Evolutionary conservation across 2,329 filamentous ascomycete species (phyloP).

Genomic region (Sphaerulina musiva): DNA sequence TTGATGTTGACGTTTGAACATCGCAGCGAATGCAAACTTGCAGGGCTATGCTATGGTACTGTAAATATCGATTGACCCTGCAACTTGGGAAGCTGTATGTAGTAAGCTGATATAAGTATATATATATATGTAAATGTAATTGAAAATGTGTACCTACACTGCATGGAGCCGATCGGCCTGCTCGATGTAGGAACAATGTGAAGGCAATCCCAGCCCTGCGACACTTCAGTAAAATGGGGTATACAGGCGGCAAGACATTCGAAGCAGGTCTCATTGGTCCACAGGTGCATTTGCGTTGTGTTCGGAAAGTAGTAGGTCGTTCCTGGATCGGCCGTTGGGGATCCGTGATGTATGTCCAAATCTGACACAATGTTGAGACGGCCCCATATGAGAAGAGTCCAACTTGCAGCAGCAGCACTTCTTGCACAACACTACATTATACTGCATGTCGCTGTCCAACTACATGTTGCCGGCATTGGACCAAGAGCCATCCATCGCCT

Average conservation of each 20-base stretch:
- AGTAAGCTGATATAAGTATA: background rate
- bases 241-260: background rate
- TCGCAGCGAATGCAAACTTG: background rate
- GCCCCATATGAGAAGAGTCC: background rate
- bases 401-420: background rate
- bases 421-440: background rate
- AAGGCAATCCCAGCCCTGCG: conserved; percentile 9
- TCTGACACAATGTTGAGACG: too few relatives aligned
- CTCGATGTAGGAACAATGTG: conserved; percentile 1
- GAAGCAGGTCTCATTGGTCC: background rate
- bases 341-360: background rate
- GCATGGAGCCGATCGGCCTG: background rate
- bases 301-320: background rate
- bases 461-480: too few relatives aligned
- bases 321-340: conserved; percentile 4
- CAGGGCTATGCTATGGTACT: background rate
- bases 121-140: too few relatives aligned
- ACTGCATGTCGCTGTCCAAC: background rate
- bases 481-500: too few relatives aligned
- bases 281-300: conserved; percentile 9
- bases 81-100: background rate
- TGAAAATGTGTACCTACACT: background rate
- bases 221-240: conserved; percentile 1
- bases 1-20: background rate
- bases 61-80: conserved; percentile 1